Conservation (phyloP, 2,329 filamentous ascomycete genomes). For the Allantophomopsis lycopodina region DNA sequence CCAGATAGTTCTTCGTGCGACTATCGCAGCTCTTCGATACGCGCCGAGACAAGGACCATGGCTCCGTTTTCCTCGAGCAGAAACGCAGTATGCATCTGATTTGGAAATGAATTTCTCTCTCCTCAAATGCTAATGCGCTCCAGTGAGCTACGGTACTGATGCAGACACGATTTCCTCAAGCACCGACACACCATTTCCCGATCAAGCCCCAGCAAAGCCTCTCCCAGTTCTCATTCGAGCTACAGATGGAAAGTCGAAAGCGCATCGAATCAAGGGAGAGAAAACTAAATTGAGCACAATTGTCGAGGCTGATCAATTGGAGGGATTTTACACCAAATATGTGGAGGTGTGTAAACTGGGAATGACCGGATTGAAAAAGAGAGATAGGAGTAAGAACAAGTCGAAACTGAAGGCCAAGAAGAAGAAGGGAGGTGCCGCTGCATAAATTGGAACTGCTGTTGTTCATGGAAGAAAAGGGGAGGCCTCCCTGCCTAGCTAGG, state of each 20-base stretch:
- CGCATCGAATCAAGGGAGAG: conserved; percentile 27
- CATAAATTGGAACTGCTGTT: background rate
- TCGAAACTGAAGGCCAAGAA: conserved; percentile 59
- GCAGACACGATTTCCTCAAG: conserved; percentile 13
- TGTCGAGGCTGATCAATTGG: conserved; percentile 62
- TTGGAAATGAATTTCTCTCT: conserved; percentile 1
- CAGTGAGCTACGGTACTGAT: conserved; percentile 14
- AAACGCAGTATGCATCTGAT: conserved; percentile 46
- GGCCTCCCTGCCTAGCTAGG: too few species aligned
- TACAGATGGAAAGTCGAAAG: conserved; percentile 58
- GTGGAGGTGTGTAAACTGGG: conserved; percentile 83
- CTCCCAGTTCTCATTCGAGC: conserved; percentile 71
- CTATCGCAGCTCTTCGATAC: conserved; percentile 54
- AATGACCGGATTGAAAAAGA: conserved; percentile 83
- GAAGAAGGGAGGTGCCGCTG: conserved; percentile 34
- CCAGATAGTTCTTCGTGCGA: conserved; percentile 55
- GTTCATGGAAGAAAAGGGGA: too few species aligned
- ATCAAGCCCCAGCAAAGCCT: conserved; percentile 42
- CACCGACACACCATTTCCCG: conserved; percentile 35
- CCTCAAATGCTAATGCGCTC: conserved; percentile 5
- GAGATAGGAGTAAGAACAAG: conserved; percentile 78
- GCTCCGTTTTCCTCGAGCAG: conserved; percentile 61
- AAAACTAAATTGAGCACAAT: conserved; percentile 73
- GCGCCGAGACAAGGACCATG: conserved; percentile 56
- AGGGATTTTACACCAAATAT: conserved; percentile 71